These are phyloP conservation scores for Pichia inconspicua DNA, from an alignment of 1,139 yeast species.

Conservation along the genomic window DNA sequence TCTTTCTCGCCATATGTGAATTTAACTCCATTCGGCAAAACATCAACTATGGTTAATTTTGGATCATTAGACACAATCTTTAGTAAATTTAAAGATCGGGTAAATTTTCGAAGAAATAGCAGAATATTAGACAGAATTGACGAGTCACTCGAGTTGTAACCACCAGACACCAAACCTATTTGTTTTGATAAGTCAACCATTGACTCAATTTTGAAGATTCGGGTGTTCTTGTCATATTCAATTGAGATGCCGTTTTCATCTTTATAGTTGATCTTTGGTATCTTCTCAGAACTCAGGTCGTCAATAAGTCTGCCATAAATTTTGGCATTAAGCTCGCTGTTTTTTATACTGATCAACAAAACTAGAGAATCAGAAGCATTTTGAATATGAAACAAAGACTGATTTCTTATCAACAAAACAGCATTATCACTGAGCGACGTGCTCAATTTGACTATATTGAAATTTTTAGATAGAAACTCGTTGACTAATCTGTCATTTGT, in stretches of 20 bases:
- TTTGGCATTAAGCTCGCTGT: constrained; percentile 19
- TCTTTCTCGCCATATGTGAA: constrained; percentile 25
- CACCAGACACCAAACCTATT: constrained; percentile 3
- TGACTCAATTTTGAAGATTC: constrained; percentile 25
- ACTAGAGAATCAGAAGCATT: constrained; percentile 25
- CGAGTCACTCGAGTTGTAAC: neutral
- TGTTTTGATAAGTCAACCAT: constrained; percentile 20
- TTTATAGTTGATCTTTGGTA: constrained; percentile 20
- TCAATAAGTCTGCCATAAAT: constrained; percentile 25
- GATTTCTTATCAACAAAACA: constrained; percentile 23
- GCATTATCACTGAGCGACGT: constrained; percentile 15
- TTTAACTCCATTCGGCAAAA: constrained; percentile 22
- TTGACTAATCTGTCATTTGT: constrained; percentile 16
- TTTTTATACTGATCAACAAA: constrained; percentile 21
- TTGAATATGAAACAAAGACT: constrained; percentile 25
- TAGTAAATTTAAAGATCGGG: constrained; percentile 22
- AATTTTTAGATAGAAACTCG: constrained; percentile 19
- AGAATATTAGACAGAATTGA: constrained; percentile 21
- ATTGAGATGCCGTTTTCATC: constrained; percentile 22
- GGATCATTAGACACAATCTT: constrained; percentile 23
- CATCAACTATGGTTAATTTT: constrained; percentile 20
- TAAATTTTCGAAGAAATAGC: constrained; percentile 21
- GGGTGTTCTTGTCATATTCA: constrained; percentile 19
- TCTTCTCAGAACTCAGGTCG: constrained; percentile 18
- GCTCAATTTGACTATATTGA: constrained; percentile 9